These are phyloP conservation scores for Fusarium concolor DNA, from an alignment of 2,329 filamentous ascomycete genomes.

Conservation along the genomic window DNA sequence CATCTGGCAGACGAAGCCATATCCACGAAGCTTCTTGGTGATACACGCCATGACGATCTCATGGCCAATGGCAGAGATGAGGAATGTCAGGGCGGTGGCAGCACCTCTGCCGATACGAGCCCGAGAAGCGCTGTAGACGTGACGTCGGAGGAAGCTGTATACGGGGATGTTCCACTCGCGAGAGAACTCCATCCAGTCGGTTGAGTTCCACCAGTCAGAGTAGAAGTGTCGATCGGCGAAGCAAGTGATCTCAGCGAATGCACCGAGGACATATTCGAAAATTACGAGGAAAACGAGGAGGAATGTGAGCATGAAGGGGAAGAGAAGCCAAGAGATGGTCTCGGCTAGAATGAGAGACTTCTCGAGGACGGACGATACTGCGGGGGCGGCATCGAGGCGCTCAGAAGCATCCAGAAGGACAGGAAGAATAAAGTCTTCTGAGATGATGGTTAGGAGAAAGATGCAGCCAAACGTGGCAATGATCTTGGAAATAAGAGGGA, in stretches of 20 bases:
- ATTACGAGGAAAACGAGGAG: constrained; percentile 97
- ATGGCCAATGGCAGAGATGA: constrained; percentile 89
- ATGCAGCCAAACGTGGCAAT: constrained; percentile 95
- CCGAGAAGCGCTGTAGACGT: constrained; percentile 89
- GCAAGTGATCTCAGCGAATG: constrained; percentile 91
- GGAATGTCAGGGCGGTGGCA: constrained; percentile 90
- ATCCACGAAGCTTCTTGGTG: constrained; percentile 94
- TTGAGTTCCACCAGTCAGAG: constrained; percentile 79
- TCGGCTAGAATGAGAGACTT: constrained; percentile 84
- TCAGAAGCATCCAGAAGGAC: constrained; percentile 78
- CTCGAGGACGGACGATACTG: constrained; percentile 66
- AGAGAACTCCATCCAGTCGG: constrained; percentile 95
- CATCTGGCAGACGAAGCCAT: constrained; percentile 96
- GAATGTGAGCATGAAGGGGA: constrained; percentile 97
- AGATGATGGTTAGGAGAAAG: constrained; percentile 90
- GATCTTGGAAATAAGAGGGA: constrained; percentile 84
- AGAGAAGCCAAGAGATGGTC: constrained; percentile 89
- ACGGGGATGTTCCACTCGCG: constrained; percentile 98
- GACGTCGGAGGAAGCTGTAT: constrained; percentile 92
- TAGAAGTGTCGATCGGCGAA: constrained; percentile 98
- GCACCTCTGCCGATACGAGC: constrained; percentile 79
- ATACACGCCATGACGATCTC: constrained; percentile 98
- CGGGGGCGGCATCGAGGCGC: constrained; percentile 59
- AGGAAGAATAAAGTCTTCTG: constrained; percentile 95
- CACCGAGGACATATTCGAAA: constrained; percentile 95